phyloP scores from a whole-genome alignment of 1,139 yeast species.

The Blastobotrys serpentis region DNA sequence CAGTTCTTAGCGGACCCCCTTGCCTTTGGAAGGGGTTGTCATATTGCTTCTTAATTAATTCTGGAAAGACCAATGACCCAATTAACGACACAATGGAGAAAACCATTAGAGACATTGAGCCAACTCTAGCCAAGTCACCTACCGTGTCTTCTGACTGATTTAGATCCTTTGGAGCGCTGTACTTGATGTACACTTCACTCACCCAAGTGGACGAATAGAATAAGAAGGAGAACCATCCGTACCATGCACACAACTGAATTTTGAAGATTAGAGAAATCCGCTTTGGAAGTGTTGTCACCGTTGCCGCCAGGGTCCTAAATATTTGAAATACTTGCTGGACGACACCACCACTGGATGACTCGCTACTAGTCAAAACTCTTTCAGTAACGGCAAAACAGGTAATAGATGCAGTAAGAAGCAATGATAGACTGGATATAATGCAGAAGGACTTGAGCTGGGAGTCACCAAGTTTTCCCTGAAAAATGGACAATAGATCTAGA shows the following conservation, averaged over 20 bases:
- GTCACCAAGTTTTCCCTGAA: constrained; percentile 44
- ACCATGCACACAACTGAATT: constrained; percentile 41
- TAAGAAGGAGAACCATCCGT: constrained; percentile 41
- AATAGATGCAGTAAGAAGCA: constrained; percentile 41
- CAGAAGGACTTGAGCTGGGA: constrained; percentile 54
- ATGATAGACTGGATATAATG: constrained; percentile 44
- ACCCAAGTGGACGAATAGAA: constrained; percentile 45
- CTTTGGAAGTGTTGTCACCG: constrained; percentile 28
- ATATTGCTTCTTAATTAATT: constrained; percentile 18
- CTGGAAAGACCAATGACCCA: constrained; percentile 38
- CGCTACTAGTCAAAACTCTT: constrained; percentile 21
- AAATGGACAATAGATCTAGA: constrained; percentile 40
- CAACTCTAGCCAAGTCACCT: constrained; percentile 42
- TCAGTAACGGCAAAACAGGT: constrained; percentile 43
- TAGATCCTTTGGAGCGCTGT: constrained; percentile 17
- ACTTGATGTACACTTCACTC: constrained; percentile 40
- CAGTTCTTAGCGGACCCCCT: background rate
- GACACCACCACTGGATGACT: background rate
- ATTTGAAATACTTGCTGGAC: constrained; percentile 21
- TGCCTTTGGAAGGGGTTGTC: background rate
- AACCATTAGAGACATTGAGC: constrained; percentile 40
- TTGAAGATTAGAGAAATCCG: constrained; percentile 34
- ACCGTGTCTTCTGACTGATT: constrained; percentile 25
- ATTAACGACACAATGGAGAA: constrained; percentile 40
- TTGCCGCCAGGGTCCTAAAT: constrained; percentile 22